Evolutionary conservation across 306 rosid species (phyloP).

Genomic region (Erythrophleum fordii): DNA sequence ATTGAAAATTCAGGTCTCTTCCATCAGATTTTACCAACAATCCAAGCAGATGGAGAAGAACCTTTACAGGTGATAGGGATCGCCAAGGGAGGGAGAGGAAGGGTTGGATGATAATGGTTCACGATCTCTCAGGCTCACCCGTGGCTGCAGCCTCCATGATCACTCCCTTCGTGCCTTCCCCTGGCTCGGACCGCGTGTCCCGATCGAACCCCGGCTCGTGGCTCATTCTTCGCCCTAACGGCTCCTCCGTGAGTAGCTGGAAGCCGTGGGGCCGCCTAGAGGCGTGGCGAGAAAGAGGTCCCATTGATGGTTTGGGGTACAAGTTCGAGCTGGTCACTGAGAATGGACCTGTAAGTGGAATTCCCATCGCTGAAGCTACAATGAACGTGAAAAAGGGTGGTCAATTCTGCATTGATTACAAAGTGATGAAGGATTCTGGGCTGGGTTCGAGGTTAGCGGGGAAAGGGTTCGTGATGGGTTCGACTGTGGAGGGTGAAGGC

Average conservation of each 20-base stretch:
- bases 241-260: constrained; percentile 75
- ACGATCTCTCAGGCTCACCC: constrained; percentile 89
- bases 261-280: constrained; percentile 95
- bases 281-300: constrained; percentile 93
- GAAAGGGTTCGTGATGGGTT: constrained; percentile 84
- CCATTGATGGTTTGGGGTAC: constrained; percentile 79
- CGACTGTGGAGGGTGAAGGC: constrained; percentile 88
- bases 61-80: constrained; percentile 58
- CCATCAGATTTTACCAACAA: constrained; percentile 63
- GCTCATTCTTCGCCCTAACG: constrained; percentile 92
- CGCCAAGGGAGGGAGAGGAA: constrained; percentile 78
- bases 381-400: constrained; percentile 79
- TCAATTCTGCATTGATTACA: constrained; percentile 72
- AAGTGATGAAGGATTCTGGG: constrained; percentile 48
- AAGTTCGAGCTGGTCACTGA: constrained; percentile 78
- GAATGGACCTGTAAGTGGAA: constrained; percentile 55
- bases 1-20: constrained; percentile 48
- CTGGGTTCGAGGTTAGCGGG: constrained; percentile 54
- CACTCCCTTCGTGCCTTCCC: constrained; percentile 95
- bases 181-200: constrained; percentile 76
- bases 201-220: constrained; percentile 92
- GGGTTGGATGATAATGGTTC: constrained; percentile 91
- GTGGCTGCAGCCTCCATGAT: constrained; percentile 92
- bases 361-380: constrained; percentile 81
- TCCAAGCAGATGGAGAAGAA: constrained; percentile 70